phyloP scores from a whole-genome alignment of 2,329 filamentous ascomycete species.

The Calonectria hawksworthii region DNA sequence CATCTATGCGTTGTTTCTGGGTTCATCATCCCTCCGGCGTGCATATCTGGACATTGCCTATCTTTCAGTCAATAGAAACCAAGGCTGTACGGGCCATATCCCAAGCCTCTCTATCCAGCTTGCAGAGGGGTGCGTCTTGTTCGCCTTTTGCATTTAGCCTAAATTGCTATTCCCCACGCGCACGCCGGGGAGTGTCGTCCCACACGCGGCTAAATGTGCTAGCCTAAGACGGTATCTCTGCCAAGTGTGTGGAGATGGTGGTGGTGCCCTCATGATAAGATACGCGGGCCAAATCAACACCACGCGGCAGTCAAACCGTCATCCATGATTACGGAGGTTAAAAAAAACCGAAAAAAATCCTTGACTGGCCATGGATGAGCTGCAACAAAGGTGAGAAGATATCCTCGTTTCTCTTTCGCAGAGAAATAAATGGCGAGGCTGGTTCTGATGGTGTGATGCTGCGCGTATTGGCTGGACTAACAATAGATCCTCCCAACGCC shows the following conservation, averaged over 20 bases:
- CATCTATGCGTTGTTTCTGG: not conserved
- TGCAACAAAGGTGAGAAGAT: not conserved
- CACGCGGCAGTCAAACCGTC: not conserved
- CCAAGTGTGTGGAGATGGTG: constrained; percentile 3
- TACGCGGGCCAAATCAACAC: constrained; percentile 10
- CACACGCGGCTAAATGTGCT: constrained; percentile 42
- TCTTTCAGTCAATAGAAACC: not conserved
- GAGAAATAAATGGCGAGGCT: not conserved
- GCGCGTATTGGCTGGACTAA: constrained; percentile 25
- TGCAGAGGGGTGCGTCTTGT: not conserved
- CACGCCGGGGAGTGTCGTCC: constrained; percentile 37
- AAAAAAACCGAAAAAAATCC: not conserved
- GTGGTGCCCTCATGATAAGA: not conserved
- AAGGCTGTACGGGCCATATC: not conserved
- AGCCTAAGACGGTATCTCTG: constrained; percentile 26
- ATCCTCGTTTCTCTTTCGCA: too few relatives aligned
- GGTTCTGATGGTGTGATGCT: not conserved
- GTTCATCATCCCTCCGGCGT: not conserved
- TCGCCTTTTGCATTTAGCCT: constrained; percentile 41
- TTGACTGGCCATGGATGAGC: not conserved
- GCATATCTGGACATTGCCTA: not conserved
- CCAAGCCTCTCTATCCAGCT: not conserved
- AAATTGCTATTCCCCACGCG: constrained; percentile 26
- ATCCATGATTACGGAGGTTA: not conserved
- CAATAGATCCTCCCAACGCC: constrained; percentile 31